Evolutionary conservation across 768 basidiomycete genomes (phyloP), one percentile per base, ranked within the genome.

Genomic region (Hypholoma fasciculare): DNA sequence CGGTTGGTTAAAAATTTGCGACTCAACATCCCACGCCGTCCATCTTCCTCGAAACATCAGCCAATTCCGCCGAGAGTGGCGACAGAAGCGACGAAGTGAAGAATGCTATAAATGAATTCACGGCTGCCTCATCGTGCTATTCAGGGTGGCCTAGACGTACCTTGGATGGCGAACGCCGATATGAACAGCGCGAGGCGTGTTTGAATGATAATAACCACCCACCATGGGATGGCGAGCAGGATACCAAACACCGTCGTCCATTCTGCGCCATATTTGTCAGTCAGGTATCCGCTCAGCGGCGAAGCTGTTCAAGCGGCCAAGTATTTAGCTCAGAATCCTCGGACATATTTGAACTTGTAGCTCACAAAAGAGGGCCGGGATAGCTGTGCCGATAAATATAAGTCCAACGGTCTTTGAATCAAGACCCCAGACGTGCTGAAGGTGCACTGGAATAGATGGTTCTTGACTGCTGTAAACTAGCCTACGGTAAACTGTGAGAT

Each of bases 21-120:
- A 58, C 86, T 67, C 65, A 85, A 85, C 89, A 92, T 30, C 89
- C 90, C 38, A 92, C 77, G 3, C 88, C 88, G 37, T 81, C 79
- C 19, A 86, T 79, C 13, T 64, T 69, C 53, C 81, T 72, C 26
- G 87, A 76, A 1, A 88, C 82, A 8, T 78, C 72, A 11, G 89
- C 88, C 7, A 92, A 74, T 63, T 92, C 90, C 12, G 85, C 78
- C 6, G 81, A 88, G 14, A 90, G 57, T 0, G 88, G 87, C 3
- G 89, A 77, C 26, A 89, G 69, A 0, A 83, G 72, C 0, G 82
- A 85, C 2, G 85, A 81, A 1, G 78, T 72, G 67, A 87, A 89
- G 63, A 90, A 84, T 56, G 74, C 90, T 91, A 39, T 17, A 19
- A 38, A 8, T 1, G 46, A 26, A 46, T 34, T 36, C 19, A 27